phyloP scores from a whole-genome alignment of 208 protist genomes.

The Trypanosoma platydactyli region DNA sequence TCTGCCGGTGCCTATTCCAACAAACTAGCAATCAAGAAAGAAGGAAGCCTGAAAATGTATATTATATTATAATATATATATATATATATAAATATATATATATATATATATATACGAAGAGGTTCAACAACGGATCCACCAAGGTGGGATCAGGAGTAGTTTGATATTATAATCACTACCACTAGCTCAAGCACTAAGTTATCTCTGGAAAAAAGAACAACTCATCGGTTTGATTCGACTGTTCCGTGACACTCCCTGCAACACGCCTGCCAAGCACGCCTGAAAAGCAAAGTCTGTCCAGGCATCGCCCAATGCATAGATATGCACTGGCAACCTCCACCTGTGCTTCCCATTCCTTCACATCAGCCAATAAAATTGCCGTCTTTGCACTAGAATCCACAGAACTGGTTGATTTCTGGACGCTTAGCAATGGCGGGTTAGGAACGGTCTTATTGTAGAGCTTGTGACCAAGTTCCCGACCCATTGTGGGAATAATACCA shows the following conservation, averaged over 20 bases:
- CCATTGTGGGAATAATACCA: background rate
- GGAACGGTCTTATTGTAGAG: slow-evolving; percentile 20
- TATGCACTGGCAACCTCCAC: slow-evolving; percentile 28
- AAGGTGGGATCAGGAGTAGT: too few species aligned
- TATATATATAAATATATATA: too few species aligned
- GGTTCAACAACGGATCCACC: too few species aligned
- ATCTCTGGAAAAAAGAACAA: slow-evolving; percentile 26
- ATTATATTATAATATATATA: too few species aligned
- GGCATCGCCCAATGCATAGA: slow-evolving; percentile 28
- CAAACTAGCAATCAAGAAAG: slow-evolving; percentile 4
- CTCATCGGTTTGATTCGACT: background rate
- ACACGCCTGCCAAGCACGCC: slow-evolving; percentile 10
- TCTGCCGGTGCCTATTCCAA: slow-evolving; percentile 1
- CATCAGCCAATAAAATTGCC: slow-evolving; percentile 19
- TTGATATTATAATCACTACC: too few species aligned
- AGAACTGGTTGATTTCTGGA: background rate
- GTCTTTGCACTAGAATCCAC: background rate
- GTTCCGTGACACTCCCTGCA: background rate
- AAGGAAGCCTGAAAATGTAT: background rate
- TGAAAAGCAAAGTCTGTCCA: slow-evolving; percentile 31
- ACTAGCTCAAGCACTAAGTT: background rate
- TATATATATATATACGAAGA: too few species aligned
- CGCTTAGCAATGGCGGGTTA: slow-evolving; percentile 16
- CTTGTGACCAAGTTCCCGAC: background rate
- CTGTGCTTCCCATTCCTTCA: slow-evolving; percentile 29